Evolutionary conservation across 2,329 filamentous ascomycete genomes (phyloP).

Genomic region (Fusarium hainanense): DNA sequence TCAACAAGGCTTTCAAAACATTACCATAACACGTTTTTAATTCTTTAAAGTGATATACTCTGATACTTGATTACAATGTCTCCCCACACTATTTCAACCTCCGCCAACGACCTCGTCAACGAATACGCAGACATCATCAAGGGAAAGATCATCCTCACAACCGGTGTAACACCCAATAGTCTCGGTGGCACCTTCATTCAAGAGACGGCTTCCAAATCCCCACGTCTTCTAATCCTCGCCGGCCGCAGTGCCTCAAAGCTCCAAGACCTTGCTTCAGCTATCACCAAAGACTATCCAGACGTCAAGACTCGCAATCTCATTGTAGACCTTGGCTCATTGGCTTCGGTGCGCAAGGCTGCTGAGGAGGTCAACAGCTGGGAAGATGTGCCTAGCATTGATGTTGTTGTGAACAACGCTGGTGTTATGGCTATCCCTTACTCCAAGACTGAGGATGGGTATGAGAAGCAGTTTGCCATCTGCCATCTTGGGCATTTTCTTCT

Average conservation of each 20-base stretch:
- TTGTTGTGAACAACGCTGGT: conserved; percentile 58
- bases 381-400: conserved; percentile 52
- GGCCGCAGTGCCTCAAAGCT: conserved; percentile 57
- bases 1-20: not conserved
- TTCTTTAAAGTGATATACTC: not conserved
- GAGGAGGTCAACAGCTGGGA: conserved; percentile 49
- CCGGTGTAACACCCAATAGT: conserved; percentile 55
- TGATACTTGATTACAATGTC: conserved; percentile 9
- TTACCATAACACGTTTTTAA: not conserved
- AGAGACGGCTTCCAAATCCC: conserved; percentile 54
- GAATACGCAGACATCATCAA: conserved; percentile 49
- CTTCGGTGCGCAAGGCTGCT: conserved; percentile 54
- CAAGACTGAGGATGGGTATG: conserved; percentile 53
- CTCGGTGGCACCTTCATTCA: conserved; percentile 54
- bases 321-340: conserved; percentile 56
- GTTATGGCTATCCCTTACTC: conserved; percentile 53
- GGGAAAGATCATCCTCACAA: conserved; percentile 55
- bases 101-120: conserved; percentile 44
- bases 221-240: conserved; percentile 58
- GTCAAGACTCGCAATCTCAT: conserved; percentile 50
- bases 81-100: conserved; percentile 37
- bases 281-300: conserved; percentile 48
- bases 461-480: conserved; percentile 58
- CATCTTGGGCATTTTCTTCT: conserved; percentile 61
- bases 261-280: conserved; percentile 51